phyloP scores from a whole-genome alignment of 805 yeast species.

The Saturnispora sekii region DNA sequence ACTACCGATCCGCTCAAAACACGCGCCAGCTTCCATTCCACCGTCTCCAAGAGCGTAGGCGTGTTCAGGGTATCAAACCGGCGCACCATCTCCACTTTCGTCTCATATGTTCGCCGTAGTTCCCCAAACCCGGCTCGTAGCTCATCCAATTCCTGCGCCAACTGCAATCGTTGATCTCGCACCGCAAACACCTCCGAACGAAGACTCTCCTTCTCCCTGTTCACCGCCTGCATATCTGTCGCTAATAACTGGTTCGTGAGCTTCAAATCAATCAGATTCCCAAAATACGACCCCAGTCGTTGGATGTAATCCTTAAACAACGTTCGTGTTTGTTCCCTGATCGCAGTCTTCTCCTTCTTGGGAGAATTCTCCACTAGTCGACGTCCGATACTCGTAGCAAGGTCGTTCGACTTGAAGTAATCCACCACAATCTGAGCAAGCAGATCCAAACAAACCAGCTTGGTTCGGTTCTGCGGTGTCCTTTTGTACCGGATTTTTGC shows the following conservation, averaged over 20 bases:
- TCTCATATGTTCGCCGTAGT: constrained; percentile 12
- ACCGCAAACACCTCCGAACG: constrained; percentile 24
- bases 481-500: constrained; percentile 21
- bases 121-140: constrained; percentile 14
- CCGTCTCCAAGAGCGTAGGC: constrained; percentile 2
- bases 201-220: constrained; percentile 22
- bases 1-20: too few species aligned
- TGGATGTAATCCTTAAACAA: constrained; percentile 18
- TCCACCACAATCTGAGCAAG: constrained; percentile 25
- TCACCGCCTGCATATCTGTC: constrained; percentile 23
- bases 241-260: constrained; percentile 27
- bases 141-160: constrained; percentile 15
- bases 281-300: constrained; percentile 23
- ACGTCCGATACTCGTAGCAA: constrained; percentile 9
- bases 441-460: constrained; percentile 26
- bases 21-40: constrained; percentile 13
- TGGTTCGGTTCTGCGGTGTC: constrained; percentile 21
- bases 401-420: constrained; percentile 16
- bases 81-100: constrained; percentile 5
- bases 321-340: not conserved
- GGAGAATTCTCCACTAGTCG: not conserved
- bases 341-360: not conserved
- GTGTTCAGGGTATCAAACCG: constrained; percentile 2
- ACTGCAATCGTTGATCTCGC: constrained; percentile 19
- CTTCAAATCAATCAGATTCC: constrained; percentile 27